Percentiles rank a stretch among this genome's conserved stretches.
These are phyloP conservation scores for Saprolegnia diclina DNA, from an alignment of 352 stramenopile species.

Conservation along the genomic window DNA sequence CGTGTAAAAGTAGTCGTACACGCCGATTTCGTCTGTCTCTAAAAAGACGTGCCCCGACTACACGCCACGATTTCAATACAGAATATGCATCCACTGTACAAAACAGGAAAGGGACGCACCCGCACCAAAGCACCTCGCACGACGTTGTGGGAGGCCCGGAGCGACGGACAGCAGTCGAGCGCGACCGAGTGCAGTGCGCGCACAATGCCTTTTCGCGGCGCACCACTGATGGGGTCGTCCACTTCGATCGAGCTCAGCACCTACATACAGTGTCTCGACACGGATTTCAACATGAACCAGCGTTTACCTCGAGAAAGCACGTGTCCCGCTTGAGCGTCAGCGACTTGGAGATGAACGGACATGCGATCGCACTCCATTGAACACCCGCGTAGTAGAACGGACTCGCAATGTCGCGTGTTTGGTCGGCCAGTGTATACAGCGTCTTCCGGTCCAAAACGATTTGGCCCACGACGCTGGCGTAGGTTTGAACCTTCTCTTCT, in stretches of 20 bases:
- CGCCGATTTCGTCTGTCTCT: not conserved
- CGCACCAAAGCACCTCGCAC: slow-evolving; percentile 34
- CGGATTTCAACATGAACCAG: not conserved
- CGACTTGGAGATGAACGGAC: slow-evolving; percentile 39
- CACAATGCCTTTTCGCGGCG: slow-evolving; percentile 62
- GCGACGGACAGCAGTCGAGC: slow-evolving; percentile 56
- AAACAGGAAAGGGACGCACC: not conserved
- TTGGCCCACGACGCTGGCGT: not conserved
- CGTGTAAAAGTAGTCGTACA: slow-evolving; percentile 12
- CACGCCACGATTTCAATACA: not conserved
- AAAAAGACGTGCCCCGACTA: slow-evolving; percentile 24
- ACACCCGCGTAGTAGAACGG: slow-evolving; percentile 68
- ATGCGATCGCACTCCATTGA: slow-evolving; percentile 77
- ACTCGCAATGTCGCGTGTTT: slow-evolving; percentile 30
- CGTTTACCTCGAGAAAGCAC: slow-evolving; percentile 45
- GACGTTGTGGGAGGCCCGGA: slow-evolving; percentile 52
- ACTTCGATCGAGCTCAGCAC: slow-evolving; percentile 74
- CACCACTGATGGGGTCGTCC: slow-evolving; percentile 38
- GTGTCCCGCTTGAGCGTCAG: slow-evolving; percentile 65
- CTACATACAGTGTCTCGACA: slow-evolving; percentile 7
- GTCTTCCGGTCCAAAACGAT: slow-evolving; percentile 72
- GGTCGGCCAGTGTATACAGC: slow-evolving; percentile 48
- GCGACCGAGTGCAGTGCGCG: slow-evolving; percentile 71
- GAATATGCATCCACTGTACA: not conserved
- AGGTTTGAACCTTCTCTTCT: slow-evolving; percentile 36